Evolutionary conservation across 352 stramenopile genomes (phyloP), one percentile per base, ranked within the genome.

Genomic region (Pythium phragmiticola): DNA sequence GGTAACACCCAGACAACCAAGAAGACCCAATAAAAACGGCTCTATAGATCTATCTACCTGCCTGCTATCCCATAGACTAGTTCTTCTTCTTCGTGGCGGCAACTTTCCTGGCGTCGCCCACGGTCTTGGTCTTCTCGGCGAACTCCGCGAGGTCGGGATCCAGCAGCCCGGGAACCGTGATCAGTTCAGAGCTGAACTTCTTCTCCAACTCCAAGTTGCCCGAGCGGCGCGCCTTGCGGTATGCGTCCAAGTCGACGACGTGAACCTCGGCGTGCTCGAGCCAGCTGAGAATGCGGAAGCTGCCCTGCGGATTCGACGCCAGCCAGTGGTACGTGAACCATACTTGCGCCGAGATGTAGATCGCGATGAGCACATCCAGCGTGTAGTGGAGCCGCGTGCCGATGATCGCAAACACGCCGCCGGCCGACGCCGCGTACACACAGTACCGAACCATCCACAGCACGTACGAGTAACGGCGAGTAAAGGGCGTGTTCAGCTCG

Each of bases 321-420:
- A 94, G 72, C 85, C 85, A 94, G 70, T 94, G 85, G 65, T 92
- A 94, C 23, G 81, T 93, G 59, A 82, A 78, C 87, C 87, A 95
- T 8, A 91, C 83, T 69, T 94, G 83, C 17, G 76, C 74, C 43
- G 87, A 91, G 59, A 95, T 87, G 78, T 95, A 95, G 48, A 93
- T 77, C 19, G 87, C 86, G 63, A 95, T 92, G 26, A 95, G 80
- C 39, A 95, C 86, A 60, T 95, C 86, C 4, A 95, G 74, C 26
- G 87, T 94, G 70, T 95, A 95, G 71, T 95, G 87, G 59, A 95
- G 68, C 11, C 87, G 83, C 45, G 87, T 95, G 54, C 87, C 84
- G 19, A 95, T 71, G 58, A 95, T 95, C 19, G 84, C 82, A 61
- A 95, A 95, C n/a, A 87, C 70, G 14, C 84, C 87, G 45, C 78